phyloP scores from a whole-genome alignment of 2,329 filamentous ascomycete species.

The Aspergillus uvarum region DNA sequence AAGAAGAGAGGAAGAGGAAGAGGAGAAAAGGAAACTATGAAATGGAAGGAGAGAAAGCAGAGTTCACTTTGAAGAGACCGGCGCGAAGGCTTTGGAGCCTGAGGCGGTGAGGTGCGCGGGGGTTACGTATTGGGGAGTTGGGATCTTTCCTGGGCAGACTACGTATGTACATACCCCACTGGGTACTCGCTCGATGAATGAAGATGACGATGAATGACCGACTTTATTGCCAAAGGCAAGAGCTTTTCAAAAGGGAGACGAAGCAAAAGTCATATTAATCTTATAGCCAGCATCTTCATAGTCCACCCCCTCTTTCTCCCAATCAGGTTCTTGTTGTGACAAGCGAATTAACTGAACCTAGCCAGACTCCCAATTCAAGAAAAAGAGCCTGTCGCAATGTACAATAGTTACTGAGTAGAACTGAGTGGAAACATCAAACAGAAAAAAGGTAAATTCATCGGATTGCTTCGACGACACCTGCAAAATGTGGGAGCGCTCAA shows the following conservation, averaged over 20 bases:
- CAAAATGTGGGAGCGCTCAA: background rate
- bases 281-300: too few species aligned
- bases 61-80: background rate
- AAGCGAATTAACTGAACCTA: too few species aligned
- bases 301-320: too few species aligned
- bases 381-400: background rate
- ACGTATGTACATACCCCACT: background rate
- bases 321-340: too few species aligned
- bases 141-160: background rate
- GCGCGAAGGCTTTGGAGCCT: background rate
- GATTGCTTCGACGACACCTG: background rate
- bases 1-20: slow-evolving; percentile 2
- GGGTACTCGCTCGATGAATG: background rate
- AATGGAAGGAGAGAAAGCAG: background rate
- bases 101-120: slow-evolving; percentile 11
- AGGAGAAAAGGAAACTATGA: slow-evolving; percentile 14
- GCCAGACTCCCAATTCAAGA: background rate
- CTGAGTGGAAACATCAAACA: too few species aligned
- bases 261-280: too few species aligned
- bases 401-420: background rate
- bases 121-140: background rate
- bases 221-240: background rate
- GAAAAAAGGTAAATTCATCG: too few species aligned
- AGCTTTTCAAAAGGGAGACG: too few species aligned
- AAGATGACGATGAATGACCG: background rate